Evolutionary conservation across 352 stramenopile genomes (phyloP).

Genomic region (Globisporangium mamillatum): DNA sequence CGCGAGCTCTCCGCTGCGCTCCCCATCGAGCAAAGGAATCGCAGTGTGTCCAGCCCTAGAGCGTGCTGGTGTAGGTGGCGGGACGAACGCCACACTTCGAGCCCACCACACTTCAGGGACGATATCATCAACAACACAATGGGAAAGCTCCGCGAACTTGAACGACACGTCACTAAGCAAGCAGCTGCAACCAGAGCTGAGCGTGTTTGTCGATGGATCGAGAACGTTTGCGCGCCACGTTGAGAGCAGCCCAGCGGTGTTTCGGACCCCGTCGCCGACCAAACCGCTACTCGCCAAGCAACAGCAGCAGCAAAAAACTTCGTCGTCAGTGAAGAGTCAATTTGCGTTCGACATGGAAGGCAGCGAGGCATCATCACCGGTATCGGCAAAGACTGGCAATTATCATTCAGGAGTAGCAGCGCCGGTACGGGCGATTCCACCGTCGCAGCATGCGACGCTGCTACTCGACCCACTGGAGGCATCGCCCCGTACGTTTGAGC

Average conservation of each 20-base stretch:
- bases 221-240: constrained; percentile 59
- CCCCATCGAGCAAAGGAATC: constrained; percentile 39
- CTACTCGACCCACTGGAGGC: constrained; percentile 53
- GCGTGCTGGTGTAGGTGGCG: constrained; percentile 12
- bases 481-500: constrained; percentile 67
- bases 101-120: not conserved
- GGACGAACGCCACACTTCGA: not conserved
- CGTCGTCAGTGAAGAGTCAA: constrained; percentile 22
- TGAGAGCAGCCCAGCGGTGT: constrained; percentile 59
- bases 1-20: constrained; percentile 33
- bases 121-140: not conserved
- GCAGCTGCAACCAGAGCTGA: constrained; percentile 26
- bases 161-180: not conserved
- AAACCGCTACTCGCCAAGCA: constrained; percentile 26
- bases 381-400: not conserved
- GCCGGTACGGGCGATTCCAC: constrained; percentile 12
- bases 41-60: constrained; percentile 58
- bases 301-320: constrained; percentile 16
- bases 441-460: constrained; percentile 17
- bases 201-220: constrained; percentile 52
- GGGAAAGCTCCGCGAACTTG: not conserved
- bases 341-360: constrained; percentile 46
- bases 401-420: not conserved
- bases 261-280: constrained; percentile 49
- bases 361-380: not conserved